phyloP scores from a whole-genome alignment of 768 basidiomycete genomes.

The Favolaschia claudopus region DNA sequence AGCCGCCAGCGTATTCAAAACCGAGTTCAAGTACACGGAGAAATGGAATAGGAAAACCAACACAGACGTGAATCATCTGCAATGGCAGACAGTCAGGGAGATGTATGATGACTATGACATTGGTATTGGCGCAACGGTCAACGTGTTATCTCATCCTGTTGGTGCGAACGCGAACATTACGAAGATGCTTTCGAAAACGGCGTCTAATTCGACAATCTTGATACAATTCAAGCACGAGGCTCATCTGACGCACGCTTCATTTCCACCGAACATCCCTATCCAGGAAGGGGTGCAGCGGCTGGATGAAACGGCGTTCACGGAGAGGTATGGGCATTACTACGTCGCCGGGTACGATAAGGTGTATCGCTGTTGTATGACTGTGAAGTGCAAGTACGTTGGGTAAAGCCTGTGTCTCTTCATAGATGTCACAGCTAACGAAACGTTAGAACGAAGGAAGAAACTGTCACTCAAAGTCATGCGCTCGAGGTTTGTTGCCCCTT shows the following conservation, averaged over 20 bases:
- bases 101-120: constrained; percentile 26
- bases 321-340: constrained; percentile 29
- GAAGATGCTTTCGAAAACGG: constrained; percentile 14
- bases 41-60: constrained; percentile 7
- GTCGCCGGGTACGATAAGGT: constrained; percentile 22
- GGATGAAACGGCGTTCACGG: constrained; percentile 20
- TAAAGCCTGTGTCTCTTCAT: not conserved
- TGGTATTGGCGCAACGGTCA: constrained; percentile 26
- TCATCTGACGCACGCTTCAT: constrained; percentile 16
- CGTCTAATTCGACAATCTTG: constrained; percentile 21
- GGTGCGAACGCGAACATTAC: constrained; percentile 23
- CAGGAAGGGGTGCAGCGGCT: constrained; percentile 22
- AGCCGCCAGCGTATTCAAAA: constrained; percentile 18
- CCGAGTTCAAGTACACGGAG: constrained; percentile 1
- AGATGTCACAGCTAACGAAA: not conserved
- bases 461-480: constrained; percentile 17
- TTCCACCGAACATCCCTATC: constrained; percentile 15
- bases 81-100: constrained; percentile 23
- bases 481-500: not conserved
- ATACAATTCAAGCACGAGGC: constrained; percentile 25
- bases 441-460: constrained; percentile 22
- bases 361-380: constrained; percentile 29
- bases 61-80: constrained; percentile 18
- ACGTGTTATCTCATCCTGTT: constrained; percentile 12
- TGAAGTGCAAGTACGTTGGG: constrained; percentile 26